These are phyloP conservation scores for Triticum timopheevii DNA, from an alignment of 176 grass and related monocot genomes.

Conservation along the genomic window DNA sequence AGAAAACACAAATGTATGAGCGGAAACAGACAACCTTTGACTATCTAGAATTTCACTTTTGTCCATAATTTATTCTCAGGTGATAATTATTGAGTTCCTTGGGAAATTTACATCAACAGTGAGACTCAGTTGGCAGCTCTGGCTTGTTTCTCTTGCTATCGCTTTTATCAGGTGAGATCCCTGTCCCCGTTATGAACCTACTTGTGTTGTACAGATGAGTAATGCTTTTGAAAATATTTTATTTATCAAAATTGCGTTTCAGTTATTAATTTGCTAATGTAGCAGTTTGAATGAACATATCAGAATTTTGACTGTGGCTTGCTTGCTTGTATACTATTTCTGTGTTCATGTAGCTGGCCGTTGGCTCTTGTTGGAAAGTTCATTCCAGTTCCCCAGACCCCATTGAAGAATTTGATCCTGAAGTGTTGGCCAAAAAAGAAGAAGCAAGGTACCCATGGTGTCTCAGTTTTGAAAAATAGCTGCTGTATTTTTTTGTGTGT, in stretches of 20 bases:
- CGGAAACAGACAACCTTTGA: neutral
- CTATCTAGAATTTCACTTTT: slow-evolving; percentile 28
- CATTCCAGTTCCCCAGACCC: slow-evolving; percentile 66
- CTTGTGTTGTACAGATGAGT: slow-evolving; percentile 14
- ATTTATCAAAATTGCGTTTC: neutral
- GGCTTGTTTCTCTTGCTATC: slow-evolving; percentile 82
- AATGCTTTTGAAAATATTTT: slow-evolving; percentile 9
- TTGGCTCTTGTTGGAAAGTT: slow-evolving; percentile 75
- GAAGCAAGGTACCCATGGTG: slow-evolving; percentile 31
- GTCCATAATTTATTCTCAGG: slow-evolving; percentile 41
- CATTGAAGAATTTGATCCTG: slow-evolving; percentile 38
- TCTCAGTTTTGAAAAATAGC: no score
- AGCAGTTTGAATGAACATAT: slow-evolving; percentile 9
- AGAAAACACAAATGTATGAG: slow-evolving; percentile 17
- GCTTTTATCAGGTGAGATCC: slow-evolving; percentile 71
- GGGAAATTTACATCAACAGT: slow-evolving; percentile 92
- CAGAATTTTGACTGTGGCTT: neutral
- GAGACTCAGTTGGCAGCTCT: slow-evolving; percentile 82
- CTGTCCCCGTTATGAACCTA: slow-evolving; percentile 3
- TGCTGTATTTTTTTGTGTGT: no score
- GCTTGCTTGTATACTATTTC: slow-evolving; percentile 16
- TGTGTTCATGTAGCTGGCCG: slow-evolving; percentile 67
- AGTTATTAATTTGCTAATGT: neutral
- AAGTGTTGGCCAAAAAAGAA: slow-evolving; percentile 39
- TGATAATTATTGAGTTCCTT: slow-evolving; percentile 86